These are phyloP conservation scores for Arabidopsis arenosa DNA, from an alignment of 345 rosid genomes.

Conservation along the genomic window DNA sequence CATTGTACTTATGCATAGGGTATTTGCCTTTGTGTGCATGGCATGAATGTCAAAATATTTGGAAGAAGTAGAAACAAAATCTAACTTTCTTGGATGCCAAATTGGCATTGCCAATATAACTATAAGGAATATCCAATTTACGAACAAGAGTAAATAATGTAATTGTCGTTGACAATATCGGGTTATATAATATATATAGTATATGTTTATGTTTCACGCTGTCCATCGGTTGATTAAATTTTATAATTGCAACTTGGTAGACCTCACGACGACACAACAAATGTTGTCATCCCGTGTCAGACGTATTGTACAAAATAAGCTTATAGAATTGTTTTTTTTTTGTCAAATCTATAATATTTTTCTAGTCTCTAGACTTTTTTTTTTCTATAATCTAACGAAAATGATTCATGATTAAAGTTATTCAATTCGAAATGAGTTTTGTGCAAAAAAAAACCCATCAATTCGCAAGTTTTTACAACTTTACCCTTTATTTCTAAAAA, in stretches of 20 bases:
- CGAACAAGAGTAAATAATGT: not conserved
- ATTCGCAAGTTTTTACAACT: too few species aligned
- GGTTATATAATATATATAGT: not conserved
- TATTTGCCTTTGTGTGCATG: not conserved
- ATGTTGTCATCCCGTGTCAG: constrained; percentile 17
- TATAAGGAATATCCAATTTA: constrained; percentile 4
- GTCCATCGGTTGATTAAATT: not conserved
- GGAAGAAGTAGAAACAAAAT: not conserved
- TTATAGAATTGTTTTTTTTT: too few species aligned
- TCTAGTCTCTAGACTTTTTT: too few species aligned
- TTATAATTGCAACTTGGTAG: constrained; percentile 31
- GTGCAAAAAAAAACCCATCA: too few species aligned
- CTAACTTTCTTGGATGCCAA: not conserved
- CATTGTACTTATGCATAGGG: not conserved
- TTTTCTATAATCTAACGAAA: too few species aligned
- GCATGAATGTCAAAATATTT: not conserved
- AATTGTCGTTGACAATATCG: not conserved
- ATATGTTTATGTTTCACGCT: constrained; percentile 15
- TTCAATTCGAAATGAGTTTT: too few species aligned
- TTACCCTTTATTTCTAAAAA: too few species aligned
- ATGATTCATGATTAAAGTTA: too few species aligned
- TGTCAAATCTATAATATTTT: too few species aligned
- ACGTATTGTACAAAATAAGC: not conserved
- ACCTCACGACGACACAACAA: constrained; percentile 30
- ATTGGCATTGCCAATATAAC: not conserved